These are phyloP conservation scores for Fusarium sp. DNA, from an alignment of 2,329 filamentous ascomycete species.

Conservation along the genomic window DNA sequence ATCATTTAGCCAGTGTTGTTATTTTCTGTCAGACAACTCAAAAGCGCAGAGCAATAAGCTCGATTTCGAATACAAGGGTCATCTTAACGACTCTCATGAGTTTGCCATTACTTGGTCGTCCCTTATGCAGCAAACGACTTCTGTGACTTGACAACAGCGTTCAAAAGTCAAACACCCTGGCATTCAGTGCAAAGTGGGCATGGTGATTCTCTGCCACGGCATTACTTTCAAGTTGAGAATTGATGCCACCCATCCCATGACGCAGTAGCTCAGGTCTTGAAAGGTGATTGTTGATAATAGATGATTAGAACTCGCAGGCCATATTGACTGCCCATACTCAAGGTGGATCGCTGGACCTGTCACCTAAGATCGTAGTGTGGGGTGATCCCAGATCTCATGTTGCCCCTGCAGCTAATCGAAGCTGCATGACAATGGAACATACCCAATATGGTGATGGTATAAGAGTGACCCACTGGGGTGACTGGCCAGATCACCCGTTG, in stretches of 20 bases:
- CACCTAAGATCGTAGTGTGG: constrained; percentile 40
- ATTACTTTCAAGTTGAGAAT: not conserved
- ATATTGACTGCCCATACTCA: constrained; percentile 6
- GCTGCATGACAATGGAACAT: constrained; percentile 33
- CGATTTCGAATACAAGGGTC: not conserved
- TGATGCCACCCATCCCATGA: not conserved
- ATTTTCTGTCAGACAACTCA: constrained; percentile 1
- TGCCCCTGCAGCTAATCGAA: constrained; percentile 39
- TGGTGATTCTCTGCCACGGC: not conserved
- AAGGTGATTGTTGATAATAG: not conserved
- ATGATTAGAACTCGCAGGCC: not conserved
- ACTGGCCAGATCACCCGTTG: constrained; percentile 5
- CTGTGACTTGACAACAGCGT: not conserved
- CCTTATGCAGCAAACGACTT: not conserved
- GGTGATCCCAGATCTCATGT: constrained; percentile 38
- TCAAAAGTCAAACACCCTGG: not conserved
- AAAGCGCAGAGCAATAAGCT: not conserved
- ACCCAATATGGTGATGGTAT: constrained; percentile 24
- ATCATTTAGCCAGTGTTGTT: constrained; percentile 3
- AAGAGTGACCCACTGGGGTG: constrained; percentile 22
- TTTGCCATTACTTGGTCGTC: not conserved
- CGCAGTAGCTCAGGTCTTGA: not conserved
- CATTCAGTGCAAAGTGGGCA: not conserved
- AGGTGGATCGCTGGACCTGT: constrained; percentile 37
- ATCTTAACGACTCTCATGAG: not conserved